Base-by-base conservation (phyloP, 1,284 basidiomycete species). In the Filobasidium uniguttulatum region DNA sequence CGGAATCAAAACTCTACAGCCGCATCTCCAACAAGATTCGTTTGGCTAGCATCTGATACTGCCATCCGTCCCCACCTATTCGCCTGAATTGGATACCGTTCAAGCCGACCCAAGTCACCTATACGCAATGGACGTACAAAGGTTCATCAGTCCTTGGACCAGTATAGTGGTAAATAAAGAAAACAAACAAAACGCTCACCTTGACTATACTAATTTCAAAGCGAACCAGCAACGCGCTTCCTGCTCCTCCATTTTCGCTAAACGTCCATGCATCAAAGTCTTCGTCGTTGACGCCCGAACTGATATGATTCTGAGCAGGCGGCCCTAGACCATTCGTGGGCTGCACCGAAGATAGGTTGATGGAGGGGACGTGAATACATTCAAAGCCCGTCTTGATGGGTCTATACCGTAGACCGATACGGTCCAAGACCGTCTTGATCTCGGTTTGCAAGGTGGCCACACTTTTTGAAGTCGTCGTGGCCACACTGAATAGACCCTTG, bases 71-170 rank as follows among this genome's bases (percentile, higher is more conserved):
- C 3, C 91, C 91, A 38, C 85, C 80, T 0, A 85, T 79, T 51
- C 93, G 76, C 48, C 91, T 80, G 74, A 98, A 98, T 65, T 97
- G 93, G 52, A 98, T 82, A 1, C 93, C 93, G 64, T 96, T 87
- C 28, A 98, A 73, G 1, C 91, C 88, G 52, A 98, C 69, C 76
- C 84, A 85, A 28, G 93, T 93, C 17, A 96, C 85, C 85, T 93
- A 60, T 3, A 54, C 54, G n/a, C n/a, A n/a, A n/a, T n/a, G n/a
- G n/a, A n/a, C n/a, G n/a, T n/a, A n/a, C n/a, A n/a, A n/a, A n/a
- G n/a, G n/a, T n/a, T n/a, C n/a, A n/a, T n/a, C n/a, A n/a, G n/a
- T n/a, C n/a, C n/a, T n/a, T n/a, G n/a, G n/a, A n/a, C n/a, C n/a
- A n/a, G n/a, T n/a, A n/a, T 22, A 43, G 14, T 29, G 17, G 31